Base-by-base conservation (phyloP, 2,329 filamentous ascomycete species). In the Fusarium caatingaense region DNA sequence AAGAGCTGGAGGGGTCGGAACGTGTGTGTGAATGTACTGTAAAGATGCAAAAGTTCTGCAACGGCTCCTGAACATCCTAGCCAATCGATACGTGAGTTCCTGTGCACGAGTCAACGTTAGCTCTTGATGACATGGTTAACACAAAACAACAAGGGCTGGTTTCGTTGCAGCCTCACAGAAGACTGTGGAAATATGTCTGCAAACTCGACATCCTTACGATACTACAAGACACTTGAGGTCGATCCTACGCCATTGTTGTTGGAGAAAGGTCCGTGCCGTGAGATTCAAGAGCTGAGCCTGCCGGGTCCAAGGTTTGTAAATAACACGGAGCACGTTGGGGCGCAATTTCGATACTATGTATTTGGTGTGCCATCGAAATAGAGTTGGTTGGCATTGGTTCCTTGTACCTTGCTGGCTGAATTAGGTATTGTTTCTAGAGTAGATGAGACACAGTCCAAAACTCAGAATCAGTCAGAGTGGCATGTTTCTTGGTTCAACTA, bases 191-290 rank as follows among this genome's bases (percentile, higher is more conserved):
- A 59, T 67, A 40, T 16, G 44, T 18, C 30, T 20, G 32, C 42
- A 12, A 50, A 27, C 32, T 64, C 49, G 60, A 71, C 48, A 68
- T 68, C 68, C 68, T 71, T 64, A 58, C 49, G 21, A 44, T 64
- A 42, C 45, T 32, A 21, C 25, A 23, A 25, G n/a, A 59, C 27
- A 21, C 34, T 47, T 47, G 46, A 63, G 34, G 54, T 54, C 34
- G 56, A 51, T 65, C 28, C 47, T 65, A 53, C 30, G 23, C 49
- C 34, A 47, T 47, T 32, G 37, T 54, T 23, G 32, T 20, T 42
- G 34, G 44, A 16, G 23, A 32, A 49, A 67, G 62, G 67, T 54
- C 54, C 50, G 58, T 64, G 67, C 54, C 46, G 49, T 44, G 32
- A 30, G 32, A 41, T 44, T 28, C 23, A 48, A 54, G 28, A 51